These are phyloP conservation scores for Penicillium herquei DNA, from an alignment of 495 filamentous ascomycete species.

Conservation along the genomic window DNA sequence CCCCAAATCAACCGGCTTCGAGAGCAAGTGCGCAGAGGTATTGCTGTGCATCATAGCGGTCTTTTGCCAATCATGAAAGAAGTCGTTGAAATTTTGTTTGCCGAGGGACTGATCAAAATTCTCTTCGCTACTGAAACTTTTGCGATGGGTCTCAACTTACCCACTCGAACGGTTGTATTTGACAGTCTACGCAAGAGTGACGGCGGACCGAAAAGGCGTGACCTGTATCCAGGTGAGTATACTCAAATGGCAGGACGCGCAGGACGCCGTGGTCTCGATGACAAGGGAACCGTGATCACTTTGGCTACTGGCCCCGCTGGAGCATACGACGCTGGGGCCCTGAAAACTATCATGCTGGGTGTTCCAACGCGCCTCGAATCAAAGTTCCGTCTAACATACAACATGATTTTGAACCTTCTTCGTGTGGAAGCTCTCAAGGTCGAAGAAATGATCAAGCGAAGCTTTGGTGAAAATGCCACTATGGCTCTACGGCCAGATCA, in stretches of 20 bases:
- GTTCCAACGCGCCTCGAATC: constrained; percentile 93
- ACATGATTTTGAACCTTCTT: constrained; percentile 96
- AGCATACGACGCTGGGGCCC: constrained; percentile 75
- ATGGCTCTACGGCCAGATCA: constrained; percentile 93
- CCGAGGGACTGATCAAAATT: constrained; percentile 90
- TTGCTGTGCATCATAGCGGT: constrained; percentile 96
- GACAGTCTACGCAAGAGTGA: constrained; percentile 97
- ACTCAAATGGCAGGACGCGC: constrained; percentile 98
- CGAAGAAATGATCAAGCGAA: constrained; percentile 99
- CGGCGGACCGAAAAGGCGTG: constrained; percentile 76
- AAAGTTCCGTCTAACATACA: constrained; percentile 96
- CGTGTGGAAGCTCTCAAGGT: constrained; percentile 97
- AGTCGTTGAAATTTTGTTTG: constrained; percentile 95
- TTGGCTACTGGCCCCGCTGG: constrained; percentile 80
- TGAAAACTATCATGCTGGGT: constrained; percentile 93
- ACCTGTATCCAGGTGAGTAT: constrained; percentile 91
- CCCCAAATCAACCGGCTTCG: constrained; percentile 87
- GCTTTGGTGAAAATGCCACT: constrained; percentile 98
- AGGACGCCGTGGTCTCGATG: constrained; percentile 87
- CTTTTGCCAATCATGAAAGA: constrained; percentile 96
- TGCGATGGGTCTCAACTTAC: constrained; percentile 95
- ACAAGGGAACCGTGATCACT: constrained; percentile 90
- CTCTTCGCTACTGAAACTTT: constrained; percentile 98
- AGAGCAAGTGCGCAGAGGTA: constrained; percentile 81
- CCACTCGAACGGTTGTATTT: constrained; percentile 94